A percentile compares a stretch with the other conserved stretches of the same genome.
Evolutionary conservation across 2,329 filamentous ascomycete genomes (phyloP).

Genomic region (Trichoderma koningii): DNA sequence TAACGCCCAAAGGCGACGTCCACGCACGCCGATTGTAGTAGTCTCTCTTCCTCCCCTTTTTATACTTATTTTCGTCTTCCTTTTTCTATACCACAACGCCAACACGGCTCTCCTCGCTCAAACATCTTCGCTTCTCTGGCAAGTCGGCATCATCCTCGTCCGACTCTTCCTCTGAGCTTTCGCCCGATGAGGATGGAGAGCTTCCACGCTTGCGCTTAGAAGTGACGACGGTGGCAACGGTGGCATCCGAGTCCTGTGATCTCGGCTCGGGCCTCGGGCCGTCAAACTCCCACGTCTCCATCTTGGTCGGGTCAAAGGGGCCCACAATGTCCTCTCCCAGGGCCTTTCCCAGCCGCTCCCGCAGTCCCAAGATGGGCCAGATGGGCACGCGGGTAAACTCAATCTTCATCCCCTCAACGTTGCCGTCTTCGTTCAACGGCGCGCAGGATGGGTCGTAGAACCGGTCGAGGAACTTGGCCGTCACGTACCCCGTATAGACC

Average conservation of each 20-base stretch:
- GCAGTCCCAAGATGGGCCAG: conserved; percentile 58
- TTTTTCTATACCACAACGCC: conserved; percentile 36
- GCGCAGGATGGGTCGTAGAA: conserved; percentile 53
- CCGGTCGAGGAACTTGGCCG: conserved; percentile 50
- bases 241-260: conserved; percentile 35
- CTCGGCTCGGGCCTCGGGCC: background rate
- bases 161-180: conserved; percentile 45
- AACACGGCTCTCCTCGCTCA: conserved; percentile 36
- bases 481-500: conserved; percentile 55
- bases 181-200: conserved; percentile 44
- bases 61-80: conserved; percentile 14
- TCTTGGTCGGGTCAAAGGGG: conserved; percentile 41
- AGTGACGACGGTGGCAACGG: conserved; percentile 10
- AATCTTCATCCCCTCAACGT: conserved; percentile 46
- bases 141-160: conserved; percentile 38
- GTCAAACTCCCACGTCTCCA: conserved; percentile 51
- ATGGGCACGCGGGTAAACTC: conserved; percentile 52
- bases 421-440: conserved; percentile 36
- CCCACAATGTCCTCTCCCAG: conserved; percentile 56
- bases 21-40: background rate
- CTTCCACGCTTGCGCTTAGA: conserved; percentile 42
- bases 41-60: too few relatives aligned
- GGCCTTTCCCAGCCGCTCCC: conserved; percentile 56
- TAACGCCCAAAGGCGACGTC: background rate
- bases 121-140: conserved; percentile 40